phyloP scores from a whole-genome alignment of 2,329 filamentous ascomycete genomes.

The Penicillium sp. region DNA sequence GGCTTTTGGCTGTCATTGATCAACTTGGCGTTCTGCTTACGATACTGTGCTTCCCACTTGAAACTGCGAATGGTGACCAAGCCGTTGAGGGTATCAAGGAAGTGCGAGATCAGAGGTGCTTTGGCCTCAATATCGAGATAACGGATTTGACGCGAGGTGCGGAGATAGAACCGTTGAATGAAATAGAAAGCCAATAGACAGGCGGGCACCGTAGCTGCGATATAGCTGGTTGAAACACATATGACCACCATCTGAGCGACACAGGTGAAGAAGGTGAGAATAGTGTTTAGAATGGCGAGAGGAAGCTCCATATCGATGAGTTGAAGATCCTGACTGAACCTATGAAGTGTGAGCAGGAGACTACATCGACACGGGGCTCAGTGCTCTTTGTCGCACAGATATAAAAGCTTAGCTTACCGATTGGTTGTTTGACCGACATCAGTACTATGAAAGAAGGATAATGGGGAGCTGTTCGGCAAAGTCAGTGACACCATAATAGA shows the following conservation, averaged over 20 bases:
- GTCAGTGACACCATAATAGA: background rate
- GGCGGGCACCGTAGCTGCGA: background rate
- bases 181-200: background rate
- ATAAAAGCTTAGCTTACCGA: background rate
- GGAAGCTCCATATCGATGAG: slow-evolving; percentile 5
- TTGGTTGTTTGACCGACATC: background rate
- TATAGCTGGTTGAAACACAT: background rate
- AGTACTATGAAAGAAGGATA: slow-evolving; percentile 2
- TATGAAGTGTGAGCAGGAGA: background rate
- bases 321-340: slow-evolving; percentile 5
- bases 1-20: slow-evolving; percentile 44
- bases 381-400: background rate
- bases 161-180: slow-evolving; percentile 32
- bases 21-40: slow-evolving; percentile 35
- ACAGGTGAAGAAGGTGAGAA: background rate
- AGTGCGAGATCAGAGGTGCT: slow-evolving; percentile 48
- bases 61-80: slow-evolving; percentile 52
- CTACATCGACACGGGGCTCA: background rate
- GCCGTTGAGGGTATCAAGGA: slow-evolving; percentile 50
- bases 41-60: slow-evolving; percentile 44
- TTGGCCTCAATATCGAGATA: slow-evolving; percentile 44
- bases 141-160: slow-evolving; percentile 42
- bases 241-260: background rate
- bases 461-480: background rate
- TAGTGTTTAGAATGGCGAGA: background rate